Percentiles rank a stretch among this genome's conserved stretches.
Conservation (phyloP, 768 basidiomycete species). For the Roridomyces roridus region DNA sequence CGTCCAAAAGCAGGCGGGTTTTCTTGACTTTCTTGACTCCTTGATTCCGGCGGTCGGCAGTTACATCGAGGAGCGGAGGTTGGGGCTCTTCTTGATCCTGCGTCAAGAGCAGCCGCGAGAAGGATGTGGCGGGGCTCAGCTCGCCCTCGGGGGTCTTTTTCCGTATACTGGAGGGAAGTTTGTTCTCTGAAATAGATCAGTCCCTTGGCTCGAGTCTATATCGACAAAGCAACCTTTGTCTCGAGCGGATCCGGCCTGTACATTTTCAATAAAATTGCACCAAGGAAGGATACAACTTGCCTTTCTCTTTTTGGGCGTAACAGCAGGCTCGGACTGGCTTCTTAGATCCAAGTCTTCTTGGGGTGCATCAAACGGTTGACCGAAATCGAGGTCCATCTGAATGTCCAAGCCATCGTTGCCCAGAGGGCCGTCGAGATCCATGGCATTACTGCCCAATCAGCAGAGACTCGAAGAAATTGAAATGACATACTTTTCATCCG, state of each 20-base stretch:
- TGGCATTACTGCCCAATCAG: constrained; percentile 2
- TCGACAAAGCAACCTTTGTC: constrained; percentile 14
- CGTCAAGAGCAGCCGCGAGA: constrained; percentile 47
- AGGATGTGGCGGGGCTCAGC: constrained; percentile 42
- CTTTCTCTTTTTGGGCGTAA: constrained; percentile 28
- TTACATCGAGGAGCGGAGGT: constrained; percentile 36
- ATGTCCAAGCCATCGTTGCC: constrained; percentile 26
- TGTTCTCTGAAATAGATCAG: constrained; percentile 25
- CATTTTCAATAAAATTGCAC: neutral
- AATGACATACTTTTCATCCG: constrained; percentile 24
- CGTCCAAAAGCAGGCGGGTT: constrained; percentile 69
- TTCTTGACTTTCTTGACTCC: constrained; percentile 45
- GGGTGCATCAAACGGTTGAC: constrained; percentile 13
- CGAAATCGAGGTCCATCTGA: constrained; percentile 36
- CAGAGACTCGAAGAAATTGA: neutral
- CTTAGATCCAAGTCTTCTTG: neutral
- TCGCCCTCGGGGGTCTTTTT: constrained; percentile 5
- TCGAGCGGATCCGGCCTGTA: constrained; percentile 12
- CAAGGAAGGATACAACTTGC: neutral
- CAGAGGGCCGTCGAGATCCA: constrained; percentile 18
- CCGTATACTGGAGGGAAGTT: constrained; percentile 14
- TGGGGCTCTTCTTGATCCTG: constrained; percentile 41
- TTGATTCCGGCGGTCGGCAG: constrained; percentile 29
- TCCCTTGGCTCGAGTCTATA: neutral
- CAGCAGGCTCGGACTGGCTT: constrained; percentile 3